A percentile compares a stretch with the other conserved stretches of the same genome.
Evolutionary conservation across 768 basidiomycete genomes (phyloP).

Genomic region (Terana coerulea): DNA sequence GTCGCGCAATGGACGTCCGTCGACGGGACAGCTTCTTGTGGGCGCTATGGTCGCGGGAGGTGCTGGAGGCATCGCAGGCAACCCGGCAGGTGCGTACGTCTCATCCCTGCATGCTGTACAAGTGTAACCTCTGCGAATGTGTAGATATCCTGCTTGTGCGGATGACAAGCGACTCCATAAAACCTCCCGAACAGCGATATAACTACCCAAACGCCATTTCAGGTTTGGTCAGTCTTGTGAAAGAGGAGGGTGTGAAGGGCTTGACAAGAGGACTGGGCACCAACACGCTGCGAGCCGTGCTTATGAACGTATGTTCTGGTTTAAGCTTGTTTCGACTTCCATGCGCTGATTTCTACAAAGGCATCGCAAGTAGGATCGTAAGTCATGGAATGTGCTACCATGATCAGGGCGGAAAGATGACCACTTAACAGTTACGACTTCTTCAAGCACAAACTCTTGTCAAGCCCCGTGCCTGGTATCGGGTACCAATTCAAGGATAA

Average conservation of each 20-base stretch:
- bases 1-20: conserved; percentile 47
- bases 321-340: conserved; percentile 11
- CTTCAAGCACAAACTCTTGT: conserved; percentile 60
- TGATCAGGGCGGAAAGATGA: not conserved
- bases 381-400: conserved; percentile 34
- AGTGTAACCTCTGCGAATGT: not conserved
- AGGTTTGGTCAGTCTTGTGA: conserved; percentile 63
- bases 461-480: conserved; percentile 47
- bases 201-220: conserved; percentile 76
- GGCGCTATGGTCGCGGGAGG: conserved; percentile 74
- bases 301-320: conserved; percentile 64
- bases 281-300: conserved; percentile 68
- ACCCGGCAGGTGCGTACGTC: conserved; percentile 62
- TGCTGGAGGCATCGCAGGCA: conserved; percentile 80
- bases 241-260: conserved; percentile 66
- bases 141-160: conserved; percentile 71
- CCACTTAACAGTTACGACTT: conserved; percentile 59
- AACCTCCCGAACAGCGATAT: conserved; percentile 70
- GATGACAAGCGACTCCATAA: conserved; percentile 84
- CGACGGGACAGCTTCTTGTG: conserved; percentile 49
- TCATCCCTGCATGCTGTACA: not conserved
- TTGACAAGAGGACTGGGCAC: conserved; percentile 73
- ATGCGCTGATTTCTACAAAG: conserved; percentile 32
- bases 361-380: conserved; percentile 83
- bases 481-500: conserved; percentile 63